Base-by-base conservation (phyloP, 805 yeast species). In the Myxozyma neglecta region DNA sequence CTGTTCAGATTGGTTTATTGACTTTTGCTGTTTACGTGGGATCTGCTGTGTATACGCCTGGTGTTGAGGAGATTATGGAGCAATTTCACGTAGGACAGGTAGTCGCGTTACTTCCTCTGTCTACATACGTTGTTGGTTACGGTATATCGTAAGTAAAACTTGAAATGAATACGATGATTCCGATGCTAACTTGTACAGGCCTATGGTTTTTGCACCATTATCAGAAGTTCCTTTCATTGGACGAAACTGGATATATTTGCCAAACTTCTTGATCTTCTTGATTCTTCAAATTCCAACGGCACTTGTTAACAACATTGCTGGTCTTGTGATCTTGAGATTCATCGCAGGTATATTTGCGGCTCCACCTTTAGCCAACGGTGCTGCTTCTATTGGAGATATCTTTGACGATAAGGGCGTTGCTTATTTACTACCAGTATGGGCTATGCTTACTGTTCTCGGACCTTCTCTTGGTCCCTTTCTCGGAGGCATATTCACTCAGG, bases 251-350 rank as follows among this genome's bases (percentile, higher is more conserved):
- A 75, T 83, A 47, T 85, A 84, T 68, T 73, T 79, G 48, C 53
- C 74, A 18, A 77, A 85, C 0, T 70, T 83, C 16, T 74, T 80
- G 57, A 52, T 82, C 1, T 84, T 81, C 63, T 71, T 76, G 57
- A 73, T 83, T 18, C 72, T 85, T 34, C 87, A 85, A 68, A 77
- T 84, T 36, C 86, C 86, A 29, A 76, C 81, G 34, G 87, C 86
- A 2, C 73, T 81, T 46, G 76, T 77, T 1, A 66, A 75, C 8
- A 80, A 81, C 66, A 78, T 85, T 53, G 84, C 81, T 7, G 82
- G 82, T 0, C 71, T 84, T 61, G 72, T 79, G 46, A 76, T 81
- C 0, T 69, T 83, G 55, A 74, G 87, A 56, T 80, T 85, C 60
- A 63, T 85, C 14, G 75, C 80, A n/a, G 89, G 89, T 1, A 64